Evolutionary conservation across 192 early-diverging fungal genomes (phyloP).

Genomic region (Neocallimastix lanati): DNA sequence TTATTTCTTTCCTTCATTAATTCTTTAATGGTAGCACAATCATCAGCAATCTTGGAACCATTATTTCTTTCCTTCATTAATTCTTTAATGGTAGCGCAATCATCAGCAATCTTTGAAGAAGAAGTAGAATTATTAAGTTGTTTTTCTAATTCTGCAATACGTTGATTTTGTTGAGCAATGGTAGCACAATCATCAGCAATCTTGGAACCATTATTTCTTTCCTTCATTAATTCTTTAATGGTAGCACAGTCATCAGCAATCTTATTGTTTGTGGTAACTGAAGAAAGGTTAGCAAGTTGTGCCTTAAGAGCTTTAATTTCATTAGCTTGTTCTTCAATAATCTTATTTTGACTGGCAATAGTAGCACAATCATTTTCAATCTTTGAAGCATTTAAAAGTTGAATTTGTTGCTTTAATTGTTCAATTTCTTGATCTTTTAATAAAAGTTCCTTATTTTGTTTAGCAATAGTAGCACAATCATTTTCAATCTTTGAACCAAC

Average conservation of each 20-base stretch:
- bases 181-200: neutral
- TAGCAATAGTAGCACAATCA: neutral
- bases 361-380: neutral
- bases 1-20: too few relatives aligned
- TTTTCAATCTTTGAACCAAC: neutral
- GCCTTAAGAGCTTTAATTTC: neutral
- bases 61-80: too few relatives aligned
- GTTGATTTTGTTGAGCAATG: too few relatives aligned
- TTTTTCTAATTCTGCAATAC: too few relatives aligned
- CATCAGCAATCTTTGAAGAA: too few relatives aligned
- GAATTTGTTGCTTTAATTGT: neutral
- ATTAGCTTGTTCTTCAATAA: neutral
- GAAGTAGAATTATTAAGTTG: too few relatives aligned
- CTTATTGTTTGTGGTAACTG: neutral
- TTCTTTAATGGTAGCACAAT: too few relatives aligned
- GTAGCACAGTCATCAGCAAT: neutral
- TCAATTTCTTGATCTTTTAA: neutral
- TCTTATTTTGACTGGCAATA: neutral
- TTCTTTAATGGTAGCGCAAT: too few relatives aligned
- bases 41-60: too few relatives aligned
- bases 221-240: neutral
- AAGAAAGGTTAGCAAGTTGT: neutral
- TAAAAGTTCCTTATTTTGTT: neutral
- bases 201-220: neutral
- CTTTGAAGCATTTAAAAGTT: neutral